phyloP scores from a whole-genome alignment of 768 basidiomycete species.

The Hydnomerulius pinastri region DNA sequence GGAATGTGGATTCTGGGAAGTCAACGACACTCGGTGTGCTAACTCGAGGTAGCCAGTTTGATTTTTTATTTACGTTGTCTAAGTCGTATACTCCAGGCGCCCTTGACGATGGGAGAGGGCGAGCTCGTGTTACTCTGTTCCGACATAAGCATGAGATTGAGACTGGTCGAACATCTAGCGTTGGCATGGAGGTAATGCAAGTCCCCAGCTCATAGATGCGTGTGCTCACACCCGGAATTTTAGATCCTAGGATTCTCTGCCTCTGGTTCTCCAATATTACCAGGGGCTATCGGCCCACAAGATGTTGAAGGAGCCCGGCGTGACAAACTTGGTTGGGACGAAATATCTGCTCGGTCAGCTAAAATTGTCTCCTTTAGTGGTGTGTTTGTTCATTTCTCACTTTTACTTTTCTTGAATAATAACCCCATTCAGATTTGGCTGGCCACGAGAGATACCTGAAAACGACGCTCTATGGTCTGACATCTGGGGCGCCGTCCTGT shows the following conservation, averaged over 20 bases:
- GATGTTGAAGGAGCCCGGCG: constrained; percentile 69
- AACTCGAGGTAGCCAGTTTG: constrained; percentile 67
- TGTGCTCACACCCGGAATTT: neutral
- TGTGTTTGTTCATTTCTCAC: constrained; percentile 25
- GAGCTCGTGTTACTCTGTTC: constrained; percentile 86
- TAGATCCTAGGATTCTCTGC: constrained; percentile 89
- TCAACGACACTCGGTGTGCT: constrained; percentile 93
- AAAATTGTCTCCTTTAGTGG: constrained; percentile 96
- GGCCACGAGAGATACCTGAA: constrained; percentile 93
- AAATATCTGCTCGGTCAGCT: constrained; percentile 83
- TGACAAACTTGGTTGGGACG: constrained; percentile 95
- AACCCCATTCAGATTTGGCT: constrained; percentile 69
- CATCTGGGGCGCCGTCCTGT: constrained; percentile 91
- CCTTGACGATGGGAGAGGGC: constrained; percentile 80
- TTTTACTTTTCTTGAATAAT: neutral
- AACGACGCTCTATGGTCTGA: constrained; percentile 93
- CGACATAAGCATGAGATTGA: constrained; percentile 98
- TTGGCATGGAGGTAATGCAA: constrained; percentile 89
- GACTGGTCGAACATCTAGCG: constrained; percentile 91
- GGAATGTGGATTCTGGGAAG: constrained; percentile 94
- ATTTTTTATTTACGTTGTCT: constrained; percentile 20
- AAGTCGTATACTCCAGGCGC: constrained; percentile 45
- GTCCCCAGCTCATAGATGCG: neutral
- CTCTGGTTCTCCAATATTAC: constrained; percentile 77
- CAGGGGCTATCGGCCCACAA: constrained; percentile 53